Evolutionary conservation across 768 basidiomycete species (phyloP).

Genomic region (Podaxis sp.): DNA sequence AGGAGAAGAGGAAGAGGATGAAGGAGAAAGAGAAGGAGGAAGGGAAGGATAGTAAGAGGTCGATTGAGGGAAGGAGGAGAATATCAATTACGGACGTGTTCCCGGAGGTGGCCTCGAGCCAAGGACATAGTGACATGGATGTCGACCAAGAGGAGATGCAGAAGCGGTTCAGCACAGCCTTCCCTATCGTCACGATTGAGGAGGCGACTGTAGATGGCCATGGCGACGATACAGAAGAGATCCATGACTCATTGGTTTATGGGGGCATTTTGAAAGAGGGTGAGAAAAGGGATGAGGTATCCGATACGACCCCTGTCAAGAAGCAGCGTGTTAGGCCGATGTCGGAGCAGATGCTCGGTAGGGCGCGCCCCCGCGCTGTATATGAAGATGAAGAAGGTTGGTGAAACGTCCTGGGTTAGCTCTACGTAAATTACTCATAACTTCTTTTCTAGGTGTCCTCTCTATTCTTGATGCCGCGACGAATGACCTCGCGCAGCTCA

Average conservation of each 20-base stretch:
- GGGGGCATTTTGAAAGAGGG: conserved; percentile 16
- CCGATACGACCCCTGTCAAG: conserved; percentile 40
- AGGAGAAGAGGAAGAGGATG: conserved; percentile 24
- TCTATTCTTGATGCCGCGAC: conserved; percentile 79
- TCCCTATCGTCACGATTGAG: conserved; percentile 43
- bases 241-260: conserved; percentile 20
- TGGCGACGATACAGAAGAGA: conserved; percentile 20
- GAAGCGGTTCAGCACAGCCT: conserved; percentile 17
- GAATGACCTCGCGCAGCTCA: conserved; percentile 73
- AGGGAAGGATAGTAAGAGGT: conserved; percentile 42
- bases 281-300: conserved; percentile 17
- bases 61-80: conserved; percentile 50
- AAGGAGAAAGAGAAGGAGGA: conserved; percentile 20
- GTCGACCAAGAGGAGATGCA: conserved; percentile 13
- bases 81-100: conserved; percentile 61
- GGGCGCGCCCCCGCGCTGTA: conserved; percentile 46
- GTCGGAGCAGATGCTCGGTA: conserved; percentile 60
- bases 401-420: conserved; percentile 10
- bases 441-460: conserved; percentile 43
- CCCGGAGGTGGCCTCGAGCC: conserved; percentile 33
- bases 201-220: conserved; percentile 56
- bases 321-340: conserved; percentile 52
- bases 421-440: background rate
- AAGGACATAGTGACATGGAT: conserved; percentile 18
- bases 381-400: conserved; percentile 56